A percentile compares a stretch with the other conserved stretches of the same genome.
Conservation (phyloP, 805 yeast genomes). For the Teunomyces gatunensis region DNA sequence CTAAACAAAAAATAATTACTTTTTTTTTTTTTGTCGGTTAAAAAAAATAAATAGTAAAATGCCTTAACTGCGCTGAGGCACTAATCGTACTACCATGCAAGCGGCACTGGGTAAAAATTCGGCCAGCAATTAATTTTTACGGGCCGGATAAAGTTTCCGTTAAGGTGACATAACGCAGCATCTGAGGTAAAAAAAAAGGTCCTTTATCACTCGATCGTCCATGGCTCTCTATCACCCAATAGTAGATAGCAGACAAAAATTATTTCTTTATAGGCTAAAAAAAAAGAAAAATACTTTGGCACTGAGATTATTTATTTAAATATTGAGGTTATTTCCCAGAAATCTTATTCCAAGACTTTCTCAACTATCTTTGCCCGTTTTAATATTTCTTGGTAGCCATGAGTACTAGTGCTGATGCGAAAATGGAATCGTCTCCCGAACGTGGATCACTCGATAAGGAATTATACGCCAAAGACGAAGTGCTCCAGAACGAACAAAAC, state of each 20-base stretch:
- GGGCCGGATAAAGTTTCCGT: neutral
- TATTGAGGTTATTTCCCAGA: neutral
- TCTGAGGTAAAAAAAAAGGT: neutral
- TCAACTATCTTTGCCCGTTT: neutral
- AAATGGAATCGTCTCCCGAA: neutral
- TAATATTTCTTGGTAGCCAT: constrained; percentile 1
- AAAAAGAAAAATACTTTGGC: neutral
- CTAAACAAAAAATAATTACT: too few species aligned
- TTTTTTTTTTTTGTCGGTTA: too few species aligned
- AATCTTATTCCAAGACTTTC: neutral
- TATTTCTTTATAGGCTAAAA: neutral
- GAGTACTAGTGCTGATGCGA: neutral
- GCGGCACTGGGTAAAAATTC: neutral
- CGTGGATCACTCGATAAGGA: neutral
- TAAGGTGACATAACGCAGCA: neutral
- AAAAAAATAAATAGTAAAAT: too few species aligned
- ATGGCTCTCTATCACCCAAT: neutral
- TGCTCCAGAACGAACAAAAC: constrained; percentile 1
- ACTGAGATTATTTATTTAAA: neutral
- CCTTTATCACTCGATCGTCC: neutral
- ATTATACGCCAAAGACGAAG: neutral
- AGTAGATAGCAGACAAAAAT: neutral
- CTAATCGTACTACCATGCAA: neutral
- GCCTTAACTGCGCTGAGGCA: neutral
- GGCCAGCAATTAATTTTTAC: neutral